phyloP scores from a whole-genome alignment of 2,329 filamentous ascomycete species.

The Pseudogymnoascus sp. region DNA sequence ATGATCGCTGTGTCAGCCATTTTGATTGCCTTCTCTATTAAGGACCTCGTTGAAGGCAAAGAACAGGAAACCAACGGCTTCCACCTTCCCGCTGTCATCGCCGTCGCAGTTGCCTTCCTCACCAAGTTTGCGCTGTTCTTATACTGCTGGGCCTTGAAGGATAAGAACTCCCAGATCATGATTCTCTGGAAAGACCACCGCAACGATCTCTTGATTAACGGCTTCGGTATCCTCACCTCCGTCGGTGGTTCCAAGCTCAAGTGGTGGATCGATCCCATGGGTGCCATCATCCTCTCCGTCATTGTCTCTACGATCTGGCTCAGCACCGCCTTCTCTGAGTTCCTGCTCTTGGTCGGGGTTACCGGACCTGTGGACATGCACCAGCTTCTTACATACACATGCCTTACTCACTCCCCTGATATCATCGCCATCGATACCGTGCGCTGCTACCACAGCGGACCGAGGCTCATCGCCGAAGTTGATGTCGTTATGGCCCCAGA shows the following conservation, averaged over 20 bases:
- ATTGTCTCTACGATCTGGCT: constrained; percentile 77
- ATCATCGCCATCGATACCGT: constrained; percentile 91
- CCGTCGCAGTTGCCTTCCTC: constrained; percentile 72
- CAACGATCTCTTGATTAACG: constrained; percentile 95
- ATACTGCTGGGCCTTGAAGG: constrained; percentile 85
- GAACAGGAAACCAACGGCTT: constrained; percentile 53
- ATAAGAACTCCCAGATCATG: constrained; percentile 84
- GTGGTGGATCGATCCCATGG: constrained; percentile 95
- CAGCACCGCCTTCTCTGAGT: constrained; percentile 78
- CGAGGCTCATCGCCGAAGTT: constrained; percentile 86
- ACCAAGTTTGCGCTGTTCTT: constrained; percentile 80
- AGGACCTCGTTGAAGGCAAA: constrained; percentile 53
- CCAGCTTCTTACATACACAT: constrained; percentile 92
- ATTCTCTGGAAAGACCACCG: constrained; percentile 97
- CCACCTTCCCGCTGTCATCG: constrained; percentile 75
- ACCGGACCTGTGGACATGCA: constrained; percentile 77
- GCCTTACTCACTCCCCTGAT: constrained; percentile 78
- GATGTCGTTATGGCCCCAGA: constrained; percentile 87
- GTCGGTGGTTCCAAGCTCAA: constrained; percentile 80
- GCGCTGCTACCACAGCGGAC: constrained; percentile 82
- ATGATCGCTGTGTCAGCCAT: constrained; percentile 91
- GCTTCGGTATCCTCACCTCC: constrained; percentile 82
- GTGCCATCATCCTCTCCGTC: constrained; percentile 74
- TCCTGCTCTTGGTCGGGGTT: constrained; percentile 83
- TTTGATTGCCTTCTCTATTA: constrained; percentile 78